These are phyloP conservation scores for Didymella glomerata DNA, from an alignment of 2,329 filamentous ascomycete species.

Conservation along the genomic window DNA sequence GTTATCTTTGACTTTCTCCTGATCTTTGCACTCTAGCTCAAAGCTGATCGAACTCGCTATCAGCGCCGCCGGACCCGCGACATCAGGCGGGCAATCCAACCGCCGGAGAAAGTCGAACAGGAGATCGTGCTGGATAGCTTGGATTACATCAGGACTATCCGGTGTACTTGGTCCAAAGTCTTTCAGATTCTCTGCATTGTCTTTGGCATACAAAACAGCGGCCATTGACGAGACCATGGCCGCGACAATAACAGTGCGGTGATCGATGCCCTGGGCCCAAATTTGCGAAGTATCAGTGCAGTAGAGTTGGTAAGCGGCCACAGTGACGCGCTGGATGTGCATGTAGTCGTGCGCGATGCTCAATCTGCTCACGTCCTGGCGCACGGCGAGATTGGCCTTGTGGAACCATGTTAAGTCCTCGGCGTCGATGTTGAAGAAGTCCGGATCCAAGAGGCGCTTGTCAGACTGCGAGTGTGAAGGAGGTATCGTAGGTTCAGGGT, in stretches of 20 bases:
- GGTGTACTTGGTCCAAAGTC: conserved; percentile 23
- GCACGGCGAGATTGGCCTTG: conserved; percentile 42
- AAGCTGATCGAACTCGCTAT: conserved; percentile 82
- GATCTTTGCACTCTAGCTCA: conserved; percentile 72
- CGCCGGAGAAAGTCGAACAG: conserved; percentile 63
- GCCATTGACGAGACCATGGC: conserved; percentile 77
- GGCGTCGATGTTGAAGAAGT: conserved; percentile 24
- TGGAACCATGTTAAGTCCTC: conserved; percentile 26
- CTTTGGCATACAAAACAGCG: conserved; percentile 74
- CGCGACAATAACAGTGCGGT: conserved; percentile 68
- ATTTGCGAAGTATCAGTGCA: conserved; percentile 53
- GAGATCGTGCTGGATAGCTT: conserved; percentile 56
- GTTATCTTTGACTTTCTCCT: conserved; percentile 62
- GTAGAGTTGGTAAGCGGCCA: conserved; percentile 71
- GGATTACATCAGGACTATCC: conserved; percentile 11
- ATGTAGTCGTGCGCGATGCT: conserved; percentile 86
- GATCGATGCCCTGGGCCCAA: conserved; percentile 54
- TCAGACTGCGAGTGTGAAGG: conserved; percentile 7
- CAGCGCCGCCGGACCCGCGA: conserved; percentile 72
- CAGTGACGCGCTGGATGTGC: conserved; percentile 79
- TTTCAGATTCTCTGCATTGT: conserved; percentile 31
- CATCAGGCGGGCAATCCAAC: conserved; percentile 62
- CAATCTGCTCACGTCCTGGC: conserved; percentile 70
- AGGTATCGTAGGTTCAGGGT: neutral
- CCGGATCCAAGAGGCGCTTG: conserved; percentile 22